Conservation (phyloP, 495 filamentous ascomycete genomes). For the Talaromyces liani region DNA sequence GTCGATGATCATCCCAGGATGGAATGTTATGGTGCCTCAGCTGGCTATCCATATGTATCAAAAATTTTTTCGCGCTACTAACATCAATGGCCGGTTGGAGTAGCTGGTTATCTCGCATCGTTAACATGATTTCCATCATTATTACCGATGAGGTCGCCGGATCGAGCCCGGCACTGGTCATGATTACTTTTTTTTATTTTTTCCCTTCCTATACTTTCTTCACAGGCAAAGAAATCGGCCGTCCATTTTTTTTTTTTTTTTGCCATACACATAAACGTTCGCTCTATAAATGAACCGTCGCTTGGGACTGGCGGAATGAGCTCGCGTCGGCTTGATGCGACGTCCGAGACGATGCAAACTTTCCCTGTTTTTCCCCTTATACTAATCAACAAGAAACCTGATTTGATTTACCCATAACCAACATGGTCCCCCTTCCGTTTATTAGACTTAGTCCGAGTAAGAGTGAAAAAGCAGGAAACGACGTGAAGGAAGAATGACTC, state of each 20-base stretch:
- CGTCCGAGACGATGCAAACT: not conserved
- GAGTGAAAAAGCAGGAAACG: not conserved
- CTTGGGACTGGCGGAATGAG: not conserved
- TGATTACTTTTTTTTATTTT: not conserved
- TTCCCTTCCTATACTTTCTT: not conserved
- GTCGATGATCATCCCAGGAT: too few relatives aligned
- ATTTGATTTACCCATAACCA: not conserved
- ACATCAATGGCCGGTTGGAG: not conserved
- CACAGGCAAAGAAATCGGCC: too few relatives aligned
- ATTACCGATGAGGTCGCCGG: not conserved
- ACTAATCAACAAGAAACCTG: not conserved
- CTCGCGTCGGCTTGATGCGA: not conserved
- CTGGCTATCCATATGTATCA: too few relatives aligned
- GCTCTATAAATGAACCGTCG: not conserved
- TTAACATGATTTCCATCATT: not conserved
- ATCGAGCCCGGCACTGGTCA: not conserved
- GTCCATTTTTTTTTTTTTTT: not conserved
- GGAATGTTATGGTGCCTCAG: too few relatives aligned
- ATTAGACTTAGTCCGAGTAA: not conserved
- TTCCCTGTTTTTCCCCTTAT: not conserved
- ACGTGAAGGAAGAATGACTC: not conserved
- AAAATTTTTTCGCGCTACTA: not conserved
- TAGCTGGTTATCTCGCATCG: not conserved
- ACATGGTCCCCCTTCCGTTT: not conserved
- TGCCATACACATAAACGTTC: not conserved